These are phyloP conservation scores for Podospora pseudopauciseta DNA, from an alignment of 495 filamentous ascomycete genomes.

Conservation along the genomic window DNA sequence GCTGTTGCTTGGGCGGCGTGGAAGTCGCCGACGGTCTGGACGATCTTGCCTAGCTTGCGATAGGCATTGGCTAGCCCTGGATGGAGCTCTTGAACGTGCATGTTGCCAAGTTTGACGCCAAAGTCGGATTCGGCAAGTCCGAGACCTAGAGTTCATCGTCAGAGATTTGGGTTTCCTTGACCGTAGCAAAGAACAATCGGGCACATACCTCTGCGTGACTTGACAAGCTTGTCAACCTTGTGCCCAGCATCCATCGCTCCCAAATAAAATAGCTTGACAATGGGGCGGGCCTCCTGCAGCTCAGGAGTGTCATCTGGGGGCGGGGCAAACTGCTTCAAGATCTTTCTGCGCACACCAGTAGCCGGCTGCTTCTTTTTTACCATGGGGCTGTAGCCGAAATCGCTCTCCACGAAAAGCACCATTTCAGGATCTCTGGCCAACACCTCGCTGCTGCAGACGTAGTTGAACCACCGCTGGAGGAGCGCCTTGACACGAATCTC, in stretches of 20 bases:
- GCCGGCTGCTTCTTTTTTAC: conserved; percentile 95
- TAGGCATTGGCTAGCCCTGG: conserved; percentile 83
- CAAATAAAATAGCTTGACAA: conserved; percentile 94
- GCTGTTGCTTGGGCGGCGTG: conserved; percentile 97
- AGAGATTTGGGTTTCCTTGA: background rate
- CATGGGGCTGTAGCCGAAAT: conserved; percentile 96
- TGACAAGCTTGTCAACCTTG: conserved; percentile 92
- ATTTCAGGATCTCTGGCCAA: conserved; percentile 95
- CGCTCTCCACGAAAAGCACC: conserved; percentile 94
- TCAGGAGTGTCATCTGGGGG: conserved; percentile 97
- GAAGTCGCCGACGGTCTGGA: conserved; percentile 89
- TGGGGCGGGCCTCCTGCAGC: conserved; percentile 78
- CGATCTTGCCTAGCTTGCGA: conserved; percentile 87
- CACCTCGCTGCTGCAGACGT: conserved; percentile 84
- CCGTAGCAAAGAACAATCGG: background rate
- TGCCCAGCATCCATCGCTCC: conserved; percentile 93
- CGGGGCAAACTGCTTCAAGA: conserved; percentile 97
- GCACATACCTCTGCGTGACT: conserved; percentile 77
- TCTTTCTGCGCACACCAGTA: conserved; percentile 88
- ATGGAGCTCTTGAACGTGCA: conserved; percentile 88
- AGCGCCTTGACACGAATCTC: conserved; percentile 81
- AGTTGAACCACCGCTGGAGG: conserved; percentile 94
- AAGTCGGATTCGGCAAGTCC: conserved; percentile 92
- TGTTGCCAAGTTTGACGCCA: conserved; percentile 77
- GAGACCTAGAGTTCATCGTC: conserved; percentile 54